phyloP scores from a whole-genome alignment of 257 asterid species.

The Solanum paucissectum region DNA sequence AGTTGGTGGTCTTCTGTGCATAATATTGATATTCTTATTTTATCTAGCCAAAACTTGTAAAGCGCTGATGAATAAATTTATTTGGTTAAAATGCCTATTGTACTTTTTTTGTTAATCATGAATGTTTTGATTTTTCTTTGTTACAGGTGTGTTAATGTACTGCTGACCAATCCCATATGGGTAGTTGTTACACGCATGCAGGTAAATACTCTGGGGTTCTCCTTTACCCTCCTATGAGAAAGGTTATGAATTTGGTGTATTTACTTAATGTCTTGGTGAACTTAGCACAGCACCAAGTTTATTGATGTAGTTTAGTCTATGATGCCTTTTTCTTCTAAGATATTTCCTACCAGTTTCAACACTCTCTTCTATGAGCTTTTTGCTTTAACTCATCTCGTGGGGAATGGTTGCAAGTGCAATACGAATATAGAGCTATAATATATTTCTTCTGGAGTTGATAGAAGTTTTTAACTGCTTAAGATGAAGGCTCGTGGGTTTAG shows the following conservation, averaged over 20 bases:
- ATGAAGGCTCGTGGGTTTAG: background rate
- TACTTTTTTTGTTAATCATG: background rate
- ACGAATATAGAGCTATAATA: background rate
- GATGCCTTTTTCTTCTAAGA: background rate
- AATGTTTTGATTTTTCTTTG: background rate
- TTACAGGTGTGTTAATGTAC: constrained; percentile 83
- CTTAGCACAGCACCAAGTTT: background rate
- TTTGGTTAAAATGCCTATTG: background rate
- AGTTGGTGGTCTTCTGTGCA: background rate
- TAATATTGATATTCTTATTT: background rate
- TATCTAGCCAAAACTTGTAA: background rate
- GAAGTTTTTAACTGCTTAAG: background rate
- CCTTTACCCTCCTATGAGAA: background rate
- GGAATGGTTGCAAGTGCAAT: background rate
- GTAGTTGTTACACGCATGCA: constrained; percentile 98
- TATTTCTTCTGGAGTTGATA: background rate
- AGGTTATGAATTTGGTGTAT: background rate
- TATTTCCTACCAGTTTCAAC: background rate
- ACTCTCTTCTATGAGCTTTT: background rate
- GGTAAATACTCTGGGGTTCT: constrained; percentile 24
- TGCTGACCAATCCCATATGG: constrained; percentile 96
- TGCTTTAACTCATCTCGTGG: background rate
- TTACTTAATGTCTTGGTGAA: background rate
- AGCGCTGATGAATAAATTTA: background rate
- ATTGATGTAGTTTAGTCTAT: background rate